phyloP scores from a whole-genome alignment of 169 alveolate genomes.

The Plasmodium relictum region DNA sequence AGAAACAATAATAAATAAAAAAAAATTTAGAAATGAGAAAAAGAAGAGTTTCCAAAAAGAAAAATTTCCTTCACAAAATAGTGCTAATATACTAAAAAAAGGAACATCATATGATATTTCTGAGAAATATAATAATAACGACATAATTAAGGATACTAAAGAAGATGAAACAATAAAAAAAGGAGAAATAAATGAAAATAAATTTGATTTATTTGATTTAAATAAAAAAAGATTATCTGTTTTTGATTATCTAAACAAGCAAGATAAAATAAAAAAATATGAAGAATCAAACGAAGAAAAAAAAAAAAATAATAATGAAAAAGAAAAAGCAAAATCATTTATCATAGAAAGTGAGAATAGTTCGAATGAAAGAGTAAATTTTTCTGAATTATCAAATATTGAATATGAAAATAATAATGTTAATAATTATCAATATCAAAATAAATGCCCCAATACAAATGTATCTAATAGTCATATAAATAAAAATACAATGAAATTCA shows the following conservation, averaged over 20 bases:
- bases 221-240: not conserved
- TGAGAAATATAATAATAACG: not conserved
- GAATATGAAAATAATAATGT: not conserved
- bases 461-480: not conserved
- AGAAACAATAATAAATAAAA: not conserved
- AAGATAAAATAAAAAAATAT: not conserved
- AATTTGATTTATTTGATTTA: not conserved
- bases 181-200: not conserved
- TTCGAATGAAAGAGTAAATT: not conserved
- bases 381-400: not conserved
- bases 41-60: not conserved
- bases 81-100: not conserved
- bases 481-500: not conserved
- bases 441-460: not conserved
- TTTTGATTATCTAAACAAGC: not conserved
- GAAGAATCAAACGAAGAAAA: not conserved
- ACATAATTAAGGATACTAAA: not conserved
- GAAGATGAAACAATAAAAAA: not conserved
- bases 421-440: not conserved
- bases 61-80: not conserved
- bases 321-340: not conserved
- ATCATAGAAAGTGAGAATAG: not conserved
- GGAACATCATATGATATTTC: not conserved
- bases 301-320: not conserved
- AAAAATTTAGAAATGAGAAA: slow-evolving; percentile 11